Conservation (phyloP, 176 grass and related monocot genomes). For the Thalia dealbata region DNA sequence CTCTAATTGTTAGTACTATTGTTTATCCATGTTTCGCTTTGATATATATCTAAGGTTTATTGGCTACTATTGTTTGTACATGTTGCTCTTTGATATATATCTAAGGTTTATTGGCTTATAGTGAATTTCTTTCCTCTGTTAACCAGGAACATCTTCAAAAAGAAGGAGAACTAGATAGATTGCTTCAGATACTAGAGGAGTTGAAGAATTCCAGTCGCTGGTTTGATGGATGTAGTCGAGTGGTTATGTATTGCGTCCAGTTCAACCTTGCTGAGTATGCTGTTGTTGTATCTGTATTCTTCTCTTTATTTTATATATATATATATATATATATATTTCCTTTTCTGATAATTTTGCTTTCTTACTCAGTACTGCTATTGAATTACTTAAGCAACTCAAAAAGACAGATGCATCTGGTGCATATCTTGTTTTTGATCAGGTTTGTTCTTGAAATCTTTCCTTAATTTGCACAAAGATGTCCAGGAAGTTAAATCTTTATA, state of each 20-base stretch:
- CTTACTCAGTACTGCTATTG: conserved; percentile 45
- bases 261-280: conserved; percentile 61
- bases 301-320: conserved; percentile 20
- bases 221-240: conserved; percentile 68
- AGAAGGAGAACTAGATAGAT: conserved; percentile 69
- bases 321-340: neutral
- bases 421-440: conserved; percentile 67
- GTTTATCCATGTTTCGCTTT: neutral
- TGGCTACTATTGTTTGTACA: conserved; percentile 5
- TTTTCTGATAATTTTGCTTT: conserved; percentile 23
- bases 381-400: conserved; percentile 65
- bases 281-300: conserved; percentile 28
- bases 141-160: conserved; percentile 65
- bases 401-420: conserved; percentile 52
- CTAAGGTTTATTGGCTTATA: conserved; percentile 8
- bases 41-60: neutral
- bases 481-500: no score
- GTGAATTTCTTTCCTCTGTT: conserved; percentile 16
- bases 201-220: conserved; percentile 55
- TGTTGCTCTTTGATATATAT: neutral
- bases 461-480: neutral
- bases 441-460: conserved; percentile 19
- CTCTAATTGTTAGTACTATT: conserved; percentile 63
- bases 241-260: conserved; percentile 57
- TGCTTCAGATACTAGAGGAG: conserved; percentile 51